phyloP scores from a whole-genome alignment of 257 asterid genomes.

The Solanum lignicaule region DNA sequence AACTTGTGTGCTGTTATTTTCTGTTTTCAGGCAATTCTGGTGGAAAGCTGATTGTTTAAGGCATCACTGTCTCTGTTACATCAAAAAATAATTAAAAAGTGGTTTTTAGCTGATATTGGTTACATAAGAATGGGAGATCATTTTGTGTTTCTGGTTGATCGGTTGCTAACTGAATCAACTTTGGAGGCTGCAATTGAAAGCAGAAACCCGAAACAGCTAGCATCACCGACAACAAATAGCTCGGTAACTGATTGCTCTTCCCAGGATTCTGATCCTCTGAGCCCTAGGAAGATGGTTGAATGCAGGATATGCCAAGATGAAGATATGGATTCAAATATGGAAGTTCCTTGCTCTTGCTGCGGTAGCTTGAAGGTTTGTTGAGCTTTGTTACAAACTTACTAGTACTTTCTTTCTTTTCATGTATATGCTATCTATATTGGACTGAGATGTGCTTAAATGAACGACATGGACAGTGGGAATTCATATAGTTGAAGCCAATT shows the following conservation, averaged over 20 bases:
- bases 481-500: not conserved
- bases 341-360: conserved; percentile 90
- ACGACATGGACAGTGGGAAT: not conserved
- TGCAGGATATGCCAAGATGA: conserved; percentile 99
- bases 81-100: not conserved
- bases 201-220: conserved; percentile 32
- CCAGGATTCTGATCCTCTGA: conserved; percentile 25
- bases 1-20: not conserved
- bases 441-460: not conserved
- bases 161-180: conserved; percentile 88
- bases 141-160: conserved; percentile 89
- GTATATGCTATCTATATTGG: not conserved
- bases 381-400: not conserved
- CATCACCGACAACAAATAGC: conserved; percentile 16
- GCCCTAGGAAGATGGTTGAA: conserved; percentile 66
- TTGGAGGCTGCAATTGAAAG: conserved; percentile 88
- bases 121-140: conserved; percentile 74
- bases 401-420: not conserved
- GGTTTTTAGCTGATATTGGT: not conserved
- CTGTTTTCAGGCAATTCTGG: conserved; percentile 1
- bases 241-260: conserved; percentile 17
- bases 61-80: not conserved
- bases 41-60: not conserved
- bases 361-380: conserved; percentile 91
- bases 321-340: conserved; percentile 73